Conservation (phyloP, 768 basidiomycete species). For the Rhodotorula taiwanensis region DNA sequence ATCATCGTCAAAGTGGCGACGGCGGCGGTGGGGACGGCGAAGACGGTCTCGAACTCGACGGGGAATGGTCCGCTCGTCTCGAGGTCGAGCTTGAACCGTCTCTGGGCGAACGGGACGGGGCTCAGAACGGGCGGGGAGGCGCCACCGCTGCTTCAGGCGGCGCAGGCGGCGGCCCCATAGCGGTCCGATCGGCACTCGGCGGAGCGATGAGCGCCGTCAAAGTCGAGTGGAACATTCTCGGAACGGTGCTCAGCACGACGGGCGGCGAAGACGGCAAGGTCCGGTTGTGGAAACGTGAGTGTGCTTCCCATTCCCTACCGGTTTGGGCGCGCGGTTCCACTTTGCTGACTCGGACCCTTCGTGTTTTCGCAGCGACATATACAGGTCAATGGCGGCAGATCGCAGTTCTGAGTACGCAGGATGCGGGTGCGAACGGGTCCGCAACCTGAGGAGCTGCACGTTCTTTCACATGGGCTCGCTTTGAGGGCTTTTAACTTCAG, state of each 20-base stretch:
- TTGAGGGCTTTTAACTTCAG: too few relatives aligned
- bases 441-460: too few relatives aligned
- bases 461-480: too few relatives aligned
- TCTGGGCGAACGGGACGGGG: slow-evolving; percentile 51
- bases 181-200: slow-evolving; percentile 45
- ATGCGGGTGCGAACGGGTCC: neutral
- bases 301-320: too few relatives aligned
- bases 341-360: too few relatives aligned
- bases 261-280: slow-evolving; percentile 52
- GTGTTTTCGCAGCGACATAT: slow-evolving; percentile 16
- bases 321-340: too few relatives aligned
- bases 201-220: slow-evolving; percentile 57
- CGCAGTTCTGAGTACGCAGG: slow-evolving; percentile 21
- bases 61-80: slow-evolving; percentile 61
- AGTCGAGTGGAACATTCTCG: slow-evolving; percentile 86
- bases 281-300: slow-evolving; percentile 69
- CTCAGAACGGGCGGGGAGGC: too few relatives aligned
- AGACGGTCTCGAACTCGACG: slow-evolving; percentile 46
- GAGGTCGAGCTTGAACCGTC: slow-evolving; percentile 84
- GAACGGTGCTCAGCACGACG: slow-evolving; percentile 74
- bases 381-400: slow-evolving; percentile 32
- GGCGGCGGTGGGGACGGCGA: slow-evolving; percentile 46
- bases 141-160: too few relatives aligned
- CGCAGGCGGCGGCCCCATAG: slow-evolving; percentile 49
- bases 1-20: slow-evolving; percentile 3